A percentile compares a stretch with the other conserved stretches of the same genome.
These are phyloP conservation scores for Calendula officinalis DNA, from an alignment of 129 eudicot species.

Conservation along the genomic window DNA sequence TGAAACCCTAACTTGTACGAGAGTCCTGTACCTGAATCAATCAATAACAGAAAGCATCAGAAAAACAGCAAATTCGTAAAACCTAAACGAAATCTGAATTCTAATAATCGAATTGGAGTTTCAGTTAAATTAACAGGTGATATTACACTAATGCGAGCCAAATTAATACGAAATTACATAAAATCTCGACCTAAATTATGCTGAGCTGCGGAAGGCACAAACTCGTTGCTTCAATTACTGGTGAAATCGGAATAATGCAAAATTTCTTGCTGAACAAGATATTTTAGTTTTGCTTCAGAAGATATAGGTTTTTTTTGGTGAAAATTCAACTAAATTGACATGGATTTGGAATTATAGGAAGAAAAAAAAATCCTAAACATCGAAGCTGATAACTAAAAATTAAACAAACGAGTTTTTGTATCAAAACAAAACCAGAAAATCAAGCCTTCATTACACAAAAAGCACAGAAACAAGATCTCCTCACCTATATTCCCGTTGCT, in stretches of 20 bases:
- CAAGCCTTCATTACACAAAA: neutral
- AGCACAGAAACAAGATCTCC: neutral
- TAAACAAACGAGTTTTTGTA: neutral
- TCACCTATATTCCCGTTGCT: conserved; percentile 18
- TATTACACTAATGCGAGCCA: no score
- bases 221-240: no score
- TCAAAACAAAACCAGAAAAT: conserved; percentile 1
- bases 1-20: conserved; percentile 22
- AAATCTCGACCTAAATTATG: neutral
- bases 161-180: conserved; percentile 1
- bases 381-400: no score
- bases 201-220: no score
- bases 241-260: no score
- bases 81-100: conserved; percentile 21
- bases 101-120: conserved; percentile 5
- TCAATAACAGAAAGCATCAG: no score
- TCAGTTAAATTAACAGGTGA: neutral
- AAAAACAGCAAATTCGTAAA: neutral
- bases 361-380: neutral
- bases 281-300: neutral
- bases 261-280: conserved; percentile 16
- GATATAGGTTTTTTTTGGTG: conserved; percentile 6
- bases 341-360: neutral
- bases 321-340: neutral
- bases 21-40: conserved; percentile 1